Conservation (phyloP, 257 asterid genomes). For the Nicotiana obtusifolia region DNA sequence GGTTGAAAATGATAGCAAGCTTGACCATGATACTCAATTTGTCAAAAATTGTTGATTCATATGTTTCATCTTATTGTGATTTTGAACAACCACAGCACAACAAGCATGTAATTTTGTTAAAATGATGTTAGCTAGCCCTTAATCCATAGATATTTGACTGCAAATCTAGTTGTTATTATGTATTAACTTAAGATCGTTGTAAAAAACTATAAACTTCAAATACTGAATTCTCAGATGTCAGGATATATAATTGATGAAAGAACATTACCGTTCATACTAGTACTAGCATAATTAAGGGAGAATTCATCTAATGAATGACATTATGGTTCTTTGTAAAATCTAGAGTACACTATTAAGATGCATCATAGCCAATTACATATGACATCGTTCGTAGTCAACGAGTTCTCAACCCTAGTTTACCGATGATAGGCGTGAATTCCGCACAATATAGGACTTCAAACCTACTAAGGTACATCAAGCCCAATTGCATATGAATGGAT, state of each 20-base stretch:
- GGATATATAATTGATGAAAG: no score
- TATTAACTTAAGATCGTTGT: no score
- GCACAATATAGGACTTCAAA: constrained; percentile 3
- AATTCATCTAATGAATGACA: background rate
- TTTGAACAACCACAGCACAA: background rate
- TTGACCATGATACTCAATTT: constrained; percentile 1
- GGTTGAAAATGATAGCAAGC: constrained; percentile 8
- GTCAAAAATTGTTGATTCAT: background rate
- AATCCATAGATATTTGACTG: background rate
- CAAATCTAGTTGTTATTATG: no score
- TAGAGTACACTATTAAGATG: background rate
- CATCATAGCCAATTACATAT: background rate
- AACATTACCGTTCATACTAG: background rate
- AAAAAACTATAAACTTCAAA: no score
- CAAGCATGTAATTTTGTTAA: background rate
- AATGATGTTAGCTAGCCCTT: background rate
- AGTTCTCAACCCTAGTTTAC: background rate
- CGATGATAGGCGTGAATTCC: background rate
- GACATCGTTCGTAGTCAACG: background rate
- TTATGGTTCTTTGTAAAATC: background rate
- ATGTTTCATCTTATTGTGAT: background rate
- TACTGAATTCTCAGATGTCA: no score
- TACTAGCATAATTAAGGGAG: background rate
- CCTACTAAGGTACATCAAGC: background rate
- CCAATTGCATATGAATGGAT: background rate